These are phyloP conservation scores for Ganoderma leucocontextum DNA, from an alignment of 1,284 basidiomycete genomes.

Conservation along the genomic window DNA sequence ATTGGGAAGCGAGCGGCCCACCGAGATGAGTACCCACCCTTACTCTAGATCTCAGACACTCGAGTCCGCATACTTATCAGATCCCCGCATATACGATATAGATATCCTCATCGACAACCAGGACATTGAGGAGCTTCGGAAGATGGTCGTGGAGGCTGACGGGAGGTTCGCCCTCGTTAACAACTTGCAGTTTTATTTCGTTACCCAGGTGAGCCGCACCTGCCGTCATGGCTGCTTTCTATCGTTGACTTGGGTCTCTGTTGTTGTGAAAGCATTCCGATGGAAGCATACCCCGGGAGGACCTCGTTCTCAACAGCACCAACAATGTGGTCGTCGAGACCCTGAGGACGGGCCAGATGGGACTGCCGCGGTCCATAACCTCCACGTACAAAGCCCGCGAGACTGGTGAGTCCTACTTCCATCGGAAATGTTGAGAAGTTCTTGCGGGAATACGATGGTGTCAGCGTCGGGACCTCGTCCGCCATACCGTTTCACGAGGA, in stretches of 20 bases:
- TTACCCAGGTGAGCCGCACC: constrained; percentile 33
- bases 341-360: constrained; percentile 39
- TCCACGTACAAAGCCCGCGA: constrained; percentile 32
- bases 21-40: constrained; percentile 39
- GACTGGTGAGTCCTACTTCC: constrained; percentile 9
- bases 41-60: background rate
- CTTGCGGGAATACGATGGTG: background rate
- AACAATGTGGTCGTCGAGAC: constrained; percentile 45
- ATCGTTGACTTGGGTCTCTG: background rate
- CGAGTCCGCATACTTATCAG: background rate
- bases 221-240: background rate
- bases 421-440: background rate
- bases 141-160: constrained; percentile 35
- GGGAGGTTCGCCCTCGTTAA: constrained; percentile 38
- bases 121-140: constrained; percentile 33
- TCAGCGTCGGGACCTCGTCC: too few relatives aligned
- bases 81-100: constrained; percentile 39
- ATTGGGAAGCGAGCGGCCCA: constrained; percentile 42
- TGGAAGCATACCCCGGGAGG: constrained; percentile 4
- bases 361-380: constrained; percentile 38
- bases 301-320: constrained; percentile 34
- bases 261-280: background rate
- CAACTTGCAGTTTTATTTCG: constrained; percentile 42
- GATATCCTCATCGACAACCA: constrained; percentile 44
- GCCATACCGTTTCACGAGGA: too few relatives aligned